Base-by-base conservation (phyloP, 305 asterid species). In the Fraxinus paxiana region DNA sequence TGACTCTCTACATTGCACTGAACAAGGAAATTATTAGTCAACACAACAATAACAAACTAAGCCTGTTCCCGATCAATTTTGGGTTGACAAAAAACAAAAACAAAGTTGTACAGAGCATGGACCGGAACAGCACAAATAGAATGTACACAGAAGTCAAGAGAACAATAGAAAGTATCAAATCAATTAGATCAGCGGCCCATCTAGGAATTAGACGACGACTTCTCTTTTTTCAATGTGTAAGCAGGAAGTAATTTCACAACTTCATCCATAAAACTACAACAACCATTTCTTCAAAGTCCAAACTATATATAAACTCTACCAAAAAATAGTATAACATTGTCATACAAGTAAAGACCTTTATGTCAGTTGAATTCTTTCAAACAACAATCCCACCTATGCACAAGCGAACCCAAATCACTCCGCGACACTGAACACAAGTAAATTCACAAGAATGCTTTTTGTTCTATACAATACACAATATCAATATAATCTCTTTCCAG, bases 1-100 rank as follows among this genome's bases (percentile, higher is more conserved):
- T 70, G 84, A 48, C 43, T 34, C 78, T 83, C 83, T 81, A 75
- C 85, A 87, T 84, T 71, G 84, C 13, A 79, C 93, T 87, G 81
- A 24, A 77, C 73, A 74, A 35, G 75, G 31, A 75, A 83, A 69
- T 71, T 51, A 20, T 30, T 34, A 70, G 18, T 67, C 17, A 67
- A 28, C 38, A 12, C 37, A 10, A 28, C 7, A 67, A 67, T 61
- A 46, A 63, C 71, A 63, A 22, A 63, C 13, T 17, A 56, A 56
- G 67, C 26, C 28, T 56, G 18, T 56, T 56, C 67, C 67, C 2
- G 26, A 56, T 56, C 67, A 18, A 56, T 6, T 56, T 56, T 18
- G 13, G 28, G 28, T 6, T 56, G 67, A 17, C 28, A 5, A 56
- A 56, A 63, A 61, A 61, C 30, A 22, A 20, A 59, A 65, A 43